Evolutionary conservation across 352 stramenopile species (phyloP).

Genomic region (Globisporangium barbulae): DNA sequence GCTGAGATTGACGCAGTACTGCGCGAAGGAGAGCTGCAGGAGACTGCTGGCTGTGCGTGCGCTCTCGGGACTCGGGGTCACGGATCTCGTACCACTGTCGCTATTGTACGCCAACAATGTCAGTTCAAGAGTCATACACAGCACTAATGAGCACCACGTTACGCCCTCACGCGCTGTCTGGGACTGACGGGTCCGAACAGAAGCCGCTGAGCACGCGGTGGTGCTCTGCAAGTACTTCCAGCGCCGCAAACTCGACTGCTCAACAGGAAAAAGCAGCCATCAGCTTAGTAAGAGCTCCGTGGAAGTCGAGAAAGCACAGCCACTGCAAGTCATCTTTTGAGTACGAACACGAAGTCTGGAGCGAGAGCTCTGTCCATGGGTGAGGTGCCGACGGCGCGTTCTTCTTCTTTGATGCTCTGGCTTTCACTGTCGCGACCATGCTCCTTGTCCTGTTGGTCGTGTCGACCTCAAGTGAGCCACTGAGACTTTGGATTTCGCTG

Average conservation of each 20-base stretch:
- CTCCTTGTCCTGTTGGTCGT: too few species aligned
- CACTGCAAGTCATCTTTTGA: neutral
- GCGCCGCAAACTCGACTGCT: conserved; percentile 33
- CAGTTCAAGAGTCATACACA: neutral
- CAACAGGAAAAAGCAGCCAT: neutral
- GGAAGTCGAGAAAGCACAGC: too few species aligned
- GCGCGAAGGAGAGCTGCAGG: conserved; percentile 36
- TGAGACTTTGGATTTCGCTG: too few species aligned
- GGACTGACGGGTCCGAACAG: conserved; percentile 22
- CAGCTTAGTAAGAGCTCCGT: too few species aligned
- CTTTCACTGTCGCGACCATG: conserved; percentile 18
- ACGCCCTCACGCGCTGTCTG: neutral
- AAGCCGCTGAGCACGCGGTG: conserved; percentile 43
- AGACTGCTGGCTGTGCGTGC: neutral
- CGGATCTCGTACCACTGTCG: neutral
- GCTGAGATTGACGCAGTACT: conserved; percentile 45
- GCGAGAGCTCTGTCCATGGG: conserved; percentile 31
- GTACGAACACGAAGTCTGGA: conserved; percentile 33
- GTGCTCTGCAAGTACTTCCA: conserved; percentile 42
- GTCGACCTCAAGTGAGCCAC: neutral
- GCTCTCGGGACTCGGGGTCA: neutral
- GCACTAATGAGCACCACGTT: neutral
- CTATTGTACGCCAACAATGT: too few species aligned
- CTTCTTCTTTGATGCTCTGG: conserved; percentile 27
- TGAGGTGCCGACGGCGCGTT: conserved; percentile 2